phyloP scores from a whole-genome alignment of 2,329 filamentous ascomycete species.

The Thielaviopsis ethacetica region DNA sequence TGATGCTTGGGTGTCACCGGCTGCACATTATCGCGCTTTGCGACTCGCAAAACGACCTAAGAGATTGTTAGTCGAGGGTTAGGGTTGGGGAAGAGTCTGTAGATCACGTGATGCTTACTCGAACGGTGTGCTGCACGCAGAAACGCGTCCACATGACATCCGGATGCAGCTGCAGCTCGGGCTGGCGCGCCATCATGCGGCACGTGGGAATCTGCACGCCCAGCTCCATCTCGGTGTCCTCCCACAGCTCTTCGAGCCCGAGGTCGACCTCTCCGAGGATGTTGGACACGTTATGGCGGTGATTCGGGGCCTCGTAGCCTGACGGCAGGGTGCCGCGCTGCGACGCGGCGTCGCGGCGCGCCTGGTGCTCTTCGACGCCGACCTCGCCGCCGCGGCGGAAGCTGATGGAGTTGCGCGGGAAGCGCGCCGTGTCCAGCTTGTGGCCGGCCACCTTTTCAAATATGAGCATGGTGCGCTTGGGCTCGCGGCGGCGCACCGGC shows the following conservation, averaged over 20 bases:
- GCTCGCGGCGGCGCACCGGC: constrained; percentile 48
- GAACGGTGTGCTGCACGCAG: constrained; percentile 92
- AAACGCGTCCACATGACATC: constrained; percentile 91
- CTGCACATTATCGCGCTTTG: constrained; percentile 64
- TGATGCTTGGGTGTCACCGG: constrained; percentile 58
- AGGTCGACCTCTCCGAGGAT: constrained; percentile 65
- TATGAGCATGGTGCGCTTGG: constrained; percentile 65
- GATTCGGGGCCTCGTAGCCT: constrained; percentile 14
- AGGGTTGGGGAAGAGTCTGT: not conserved
- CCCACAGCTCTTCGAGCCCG: constrained; percentile 55
- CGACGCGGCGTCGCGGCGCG: constrained; percentile 35
- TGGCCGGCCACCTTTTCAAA: constrained; percentile 80
- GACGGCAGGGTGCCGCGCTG: constrained; percentile 23
- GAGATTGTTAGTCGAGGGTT: not conserved
- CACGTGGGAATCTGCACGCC: constrained; percentile 85
- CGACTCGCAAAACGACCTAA: constrained; percentile 83
- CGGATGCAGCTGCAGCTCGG: constrained; percentile 52
- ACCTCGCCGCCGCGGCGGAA: constrained; percentile 51
- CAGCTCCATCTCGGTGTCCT: constrained; percentile 87
- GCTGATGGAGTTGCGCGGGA: not conserved
- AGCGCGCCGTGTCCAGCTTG: constrained; percentile 54
- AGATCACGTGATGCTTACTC: constrained; percentile 35
- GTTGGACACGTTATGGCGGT: constrained; percentile 35
- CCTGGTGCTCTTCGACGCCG: constrained; percentile 28
- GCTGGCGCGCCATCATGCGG: constrained; percentile 64